phyloP scores from a whole-genome alignment of 2,329 filamentous ascomycete species.

The Xylaria sp. region DNA sequence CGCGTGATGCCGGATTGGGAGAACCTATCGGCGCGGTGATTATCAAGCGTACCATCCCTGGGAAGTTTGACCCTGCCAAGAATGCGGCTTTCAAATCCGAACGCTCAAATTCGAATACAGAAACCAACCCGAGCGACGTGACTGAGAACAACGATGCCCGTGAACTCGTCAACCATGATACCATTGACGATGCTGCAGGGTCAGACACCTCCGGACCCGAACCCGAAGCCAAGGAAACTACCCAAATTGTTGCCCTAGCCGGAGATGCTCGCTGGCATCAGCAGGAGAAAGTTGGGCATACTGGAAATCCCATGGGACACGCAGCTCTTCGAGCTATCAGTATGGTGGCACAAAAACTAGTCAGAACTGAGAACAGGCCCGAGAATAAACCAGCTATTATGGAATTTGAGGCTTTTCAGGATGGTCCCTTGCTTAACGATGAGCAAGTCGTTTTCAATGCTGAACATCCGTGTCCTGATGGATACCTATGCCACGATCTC shows the following conservation, averaged over 20 bases:
- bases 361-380: constrained; percentile 62
- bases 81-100: constrained; percentile 33
- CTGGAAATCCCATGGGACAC: constrained; percentile 81
- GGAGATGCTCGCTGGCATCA: constrained; percentile 78
- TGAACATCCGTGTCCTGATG: constrained; percentile 75
- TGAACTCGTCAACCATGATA: constrained; percentile 24
- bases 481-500: constrained; percentile 92
- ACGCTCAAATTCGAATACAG: constrained; percentile 38
- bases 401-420: constrained; percentile 72
- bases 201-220: constrained; percentile 40
- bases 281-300: constrained; percentile 57
- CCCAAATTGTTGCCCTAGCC: constrained; percentile 74
- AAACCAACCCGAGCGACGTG: constrained; percentile 11
- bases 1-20: constrained; percentile 67
- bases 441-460: constrained; percentile 71
- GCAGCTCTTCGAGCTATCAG: constrained; percentile 81
- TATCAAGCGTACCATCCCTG: constrained; percentile 65
- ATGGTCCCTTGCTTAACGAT: constrained; percentile 73
- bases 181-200: constrained; percentile 22
- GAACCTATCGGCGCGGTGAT: constrained; percentile 79
- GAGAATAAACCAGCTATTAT: constrained; percentile 53
- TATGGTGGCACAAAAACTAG: constrained; percentile 78
- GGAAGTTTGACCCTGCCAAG: constrained; percentile 40
- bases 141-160: constrained; percentile 12
- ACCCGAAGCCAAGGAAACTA: constrained; percentile 48